Evolutionary conservation across 192 early-diverging fungal species (phyloP).

Genomic region (Oehlia diaphana): DNA sequence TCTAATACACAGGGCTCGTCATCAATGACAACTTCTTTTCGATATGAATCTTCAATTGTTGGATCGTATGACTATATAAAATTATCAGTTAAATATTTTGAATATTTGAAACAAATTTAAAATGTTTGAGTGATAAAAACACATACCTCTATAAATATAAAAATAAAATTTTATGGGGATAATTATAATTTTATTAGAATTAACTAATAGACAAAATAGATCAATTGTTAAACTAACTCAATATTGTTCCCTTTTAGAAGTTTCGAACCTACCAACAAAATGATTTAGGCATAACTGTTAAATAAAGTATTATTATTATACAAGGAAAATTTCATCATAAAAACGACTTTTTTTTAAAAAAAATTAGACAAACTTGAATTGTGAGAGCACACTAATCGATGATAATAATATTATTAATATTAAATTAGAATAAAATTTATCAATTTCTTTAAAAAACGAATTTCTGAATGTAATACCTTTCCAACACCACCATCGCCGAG

Average conservation of each 20-base stretch:
- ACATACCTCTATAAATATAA: background rate
- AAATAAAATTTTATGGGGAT: background rate
- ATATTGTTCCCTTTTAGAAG: background rate
- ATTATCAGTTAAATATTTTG: too few species aligned
- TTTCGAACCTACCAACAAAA: constrained; percentile 43
- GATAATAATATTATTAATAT: background rate
- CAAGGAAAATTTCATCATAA: too few species aligned
- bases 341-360: too few species aligned
- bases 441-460: too few species aligned
- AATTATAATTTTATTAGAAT: background rate
- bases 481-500: constrained; percentile 46
- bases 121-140: background rate
- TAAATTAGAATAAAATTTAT: background rate
- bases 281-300: constrained; percentile 44
- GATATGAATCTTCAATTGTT: constrained; percentile 97
- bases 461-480: constrained; percentile 34
- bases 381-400: background rate
- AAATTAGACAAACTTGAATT: constrained; percentile 34
- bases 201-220: too few species aligned
- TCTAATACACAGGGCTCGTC: constrained; percentile 95
- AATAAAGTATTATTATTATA: background rate
- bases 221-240: background rate
- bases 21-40: constrained; percentile 97
- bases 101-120: background rate
- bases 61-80: constrained; percentile 88